Percentiles rank a stretch among this genome's conserved stretches.
Conservation (phyloP, 176 grass and related monocot genomes). For the Aegilops tauschii region DNA sequence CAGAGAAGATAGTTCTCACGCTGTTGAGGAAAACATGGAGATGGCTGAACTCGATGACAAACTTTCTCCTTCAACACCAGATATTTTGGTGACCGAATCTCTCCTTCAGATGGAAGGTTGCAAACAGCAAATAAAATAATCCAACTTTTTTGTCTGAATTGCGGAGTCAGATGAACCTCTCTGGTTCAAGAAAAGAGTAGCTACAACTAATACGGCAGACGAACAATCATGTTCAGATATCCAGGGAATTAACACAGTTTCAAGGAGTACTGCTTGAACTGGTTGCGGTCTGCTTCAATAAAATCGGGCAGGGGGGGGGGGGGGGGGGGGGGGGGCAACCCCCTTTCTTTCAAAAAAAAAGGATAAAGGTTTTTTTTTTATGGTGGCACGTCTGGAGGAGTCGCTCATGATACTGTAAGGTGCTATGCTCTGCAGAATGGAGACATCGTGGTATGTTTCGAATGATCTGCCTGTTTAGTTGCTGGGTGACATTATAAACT, state of each 20-base stretch:
- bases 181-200: slow-evolving; percentile 70
- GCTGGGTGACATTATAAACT: slow-evolving; percentile 3
- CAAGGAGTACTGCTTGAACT: slow-evolving; percentile 21
- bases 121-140: slow-evolving; percentile 63
- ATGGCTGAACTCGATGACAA: slow-evolving; percentile 38
- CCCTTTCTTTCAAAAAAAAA: too few relatives aligned
- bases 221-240: slow-evolving; percentile 14
- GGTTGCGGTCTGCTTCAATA: too few relatives aligned
- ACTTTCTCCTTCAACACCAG: slow-evolving; percentile 27
- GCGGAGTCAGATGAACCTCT: slow-evolving; percentile 76
- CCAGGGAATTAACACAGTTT: slow-evolving; percentile 32
- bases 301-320: too few relatives aligned
- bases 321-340: too few relatives aligned
- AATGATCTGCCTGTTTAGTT: slow-evolving; percentile 18
- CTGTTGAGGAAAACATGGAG: slow-evolving; percentile 28
- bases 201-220: neutral
- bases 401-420: slow-evolving; percentile 65
- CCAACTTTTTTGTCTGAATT: slow-evolving; percentile 85
- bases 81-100: slow-evolving; percentile 54
- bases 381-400: slow-evolving; percentile 70
- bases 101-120: slow-evolving; percentile 65
- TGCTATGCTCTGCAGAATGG: slow-evolving; percentile 82
- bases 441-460: slow-evolving; percentile 89
- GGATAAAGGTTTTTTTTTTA: slow-evolving; percentile 65
- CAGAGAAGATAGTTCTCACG: slow-evolving; percentile 30